These are phyloP conservation scores for Globisporangium takayamanum DNA, from an alignment of 352 stramenopile genomes.

Conservation along the genomic window DNA sequence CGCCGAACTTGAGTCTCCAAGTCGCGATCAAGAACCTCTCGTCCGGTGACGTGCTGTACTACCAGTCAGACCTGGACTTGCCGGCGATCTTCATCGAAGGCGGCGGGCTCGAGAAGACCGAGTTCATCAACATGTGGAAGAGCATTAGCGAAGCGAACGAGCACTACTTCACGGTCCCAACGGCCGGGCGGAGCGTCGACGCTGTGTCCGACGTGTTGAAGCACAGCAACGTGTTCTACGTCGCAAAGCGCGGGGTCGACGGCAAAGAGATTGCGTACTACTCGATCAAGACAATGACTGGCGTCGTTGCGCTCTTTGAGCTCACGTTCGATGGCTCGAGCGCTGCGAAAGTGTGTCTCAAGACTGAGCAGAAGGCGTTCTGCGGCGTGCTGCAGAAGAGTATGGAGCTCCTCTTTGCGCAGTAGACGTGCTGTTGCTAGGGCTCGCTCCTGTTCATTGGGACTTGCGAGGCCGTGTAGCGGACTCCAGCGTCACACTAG, in stretches of 20 bases:
- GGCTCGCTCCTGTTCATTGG: no score
- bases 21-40: constrained; percentile 97
- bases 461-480: not conserved
- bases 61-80: constrained; percentile 91
- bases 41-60: constrained; percentile 93
- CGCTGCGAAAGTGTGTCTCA: constrained; percentile 92
- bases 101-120: constrained; percentile 86
- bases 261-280: constrained; percentile 96
- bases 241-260: constrained; percentile 91
- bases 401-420: constrained; percentile 68
- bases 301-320: constrained; percentile 91
- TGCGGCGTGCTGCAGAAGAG: constrained; percentile 83
- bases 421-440: constrained; percentile 1
- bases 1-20: constrained; percentile 86
- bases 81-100: constrained; percentile 84
- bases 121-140: constrained; percentile 96
- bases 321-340: constrained; percentile 93
- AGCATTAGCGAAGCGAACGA: constrained; percentile 94
- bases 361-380: constrained; percentile 91
- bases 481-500: no score
- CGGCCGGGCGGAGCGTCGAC: constrained; percentile 63
- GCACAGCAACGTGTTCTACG: constrained; percentile 91
- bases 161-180: constrained; percentile 88
- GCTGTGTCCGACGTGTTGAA: constrained; percentile 85
- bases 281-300: constrained; percentile 91